Percentiles rank a stretch among this genome's conserved stretches.
phyloP scores from a whole-genome alignment of 805 yeast species.

The Yarrowia sp. region DNA sequence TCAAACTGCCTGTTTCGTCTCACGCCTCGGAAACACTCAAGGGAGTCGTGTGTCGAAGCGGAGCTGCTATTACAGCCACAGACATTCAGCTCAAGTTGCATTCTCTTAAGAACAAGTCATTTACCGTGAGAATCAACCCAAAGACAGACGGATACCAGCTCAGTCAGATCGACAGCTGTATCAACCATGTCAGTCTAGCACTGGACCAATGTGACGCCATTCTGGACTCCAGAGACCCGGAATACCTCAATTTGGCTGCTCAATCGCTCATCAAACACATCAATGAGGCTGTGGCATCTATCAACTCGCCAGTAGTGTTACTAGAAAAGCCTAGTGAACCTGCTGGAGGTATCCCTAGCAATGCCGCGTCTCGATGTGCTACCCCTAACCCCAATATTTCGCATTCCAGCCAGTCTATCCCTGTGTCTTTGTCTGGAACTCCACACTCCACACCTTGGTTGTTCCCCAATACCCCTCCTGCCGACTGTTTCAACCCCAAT shows the following conservation, averaged over 20 bases:
- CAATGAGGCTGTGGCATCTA: slow-evolving; percentile 23
- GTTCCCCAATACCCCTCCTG: slow-evolving; percentile 31
- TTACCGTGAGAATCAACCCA: slow-evolving; percentile 18
- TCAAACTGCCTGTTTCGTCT: slow-evolving; percentile 29
- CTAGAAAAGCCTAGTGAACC: slow-evolving; percentile 26
- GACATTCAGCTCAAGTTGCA: slow-evolving; percentile 32
- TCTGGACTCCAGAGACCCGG: slow-evolving; percentile 1
- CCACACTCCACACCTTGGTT: slow-evolving; percentile 19
- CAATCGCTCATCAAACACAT: slow-evolving; percentile 21
- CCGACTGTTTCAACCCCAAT: slow-evolving; percentile 13
- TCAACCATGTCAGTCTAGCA: slow-evolving; percentile 25
- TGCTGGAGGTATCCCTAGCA: slow-evolving; percentile 24
- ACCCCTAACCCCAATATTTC: slow-evolving; percentile 29
- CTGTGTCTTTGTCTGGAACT: slow-evolving; percentile 7
- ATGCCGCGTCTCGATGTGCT: background rate
- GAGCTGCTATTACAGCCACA: slow-evolving; percentile 4
- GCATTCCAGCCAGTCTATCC: slow-evolving; percentile 28
- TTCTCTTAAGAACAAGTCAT: slow-evolving; percentile 7
- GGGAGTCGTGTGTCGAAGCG: slow-evolving; percentile 29
- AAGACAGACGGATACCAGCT: slow-evolving; percentile 16
- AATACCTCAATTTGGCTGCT: slow-evolving; percentile 5
- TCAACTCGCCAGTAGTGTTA: slow-evolving; percentile 30
- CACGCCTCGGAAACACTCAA: slow-evolving; percentile 39
- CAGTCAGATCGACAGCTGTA: slow-evolving; percentile 28
- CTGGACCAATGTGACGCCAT: slow-evolving; percentile 23